A percentile compares a stretch with the other conserved stretches of the same genome.
Conservation (phyloP, 164 flowering plant genomes). For the Vitis rotundifolia region DNA sequence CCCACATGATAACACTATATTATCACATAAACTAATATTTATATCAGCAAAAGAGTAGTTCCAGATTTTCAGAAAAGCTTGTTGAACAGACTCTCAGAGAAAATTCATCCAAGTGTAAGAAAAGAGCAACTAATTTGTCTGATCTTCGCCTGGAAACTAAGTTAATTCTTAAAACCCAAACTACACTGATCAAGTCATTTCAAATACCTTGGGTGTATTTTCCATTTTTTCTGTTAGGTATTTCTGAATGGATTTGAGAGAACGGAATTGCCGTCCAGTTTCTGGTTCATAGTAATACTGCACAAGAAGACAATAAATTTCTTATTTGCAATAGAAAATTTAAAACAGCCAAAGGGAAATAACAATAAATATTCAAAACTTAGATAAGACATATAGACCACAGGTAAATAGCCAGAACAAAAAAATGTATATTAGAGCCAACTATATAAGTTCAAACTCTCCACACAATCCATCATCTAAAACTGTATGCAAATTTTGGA, state of each 20-base stretch:
- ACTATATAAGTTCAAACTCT: too few relatives aligned
- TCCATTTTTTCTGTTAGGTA: slow-evolving; percentile 20
- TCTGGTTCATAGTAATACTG: slow-evolving; percentile 46
- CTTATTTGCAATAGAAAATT: neutral
- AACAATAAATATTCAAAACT: neutral
- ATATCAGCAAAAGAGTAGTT: too few relatives aligned
- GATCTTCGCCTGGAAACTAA: neutral
- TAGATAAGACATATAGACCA: neutral
- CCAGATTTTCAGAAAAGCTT: too few relatives aligned
- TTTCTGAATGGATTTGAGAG: slow-evolving; percentile 25
- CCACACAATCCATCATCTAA: too few relatives aligned
- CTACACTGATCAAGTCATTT: too few relatives aligned
- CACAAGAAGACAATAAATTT: slow-evolving; percentile 2
- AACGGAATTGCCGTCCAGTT: slow-evolving; percentile 39
- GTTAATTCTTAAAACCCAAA: neutral
- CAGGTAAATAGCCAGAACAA: neutral
- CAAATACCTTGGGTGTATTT: slow-evolving; percentile 2
- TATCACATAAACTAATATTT: too few relatives aligned
- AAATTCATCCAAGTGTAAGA: too few relatives aligned
- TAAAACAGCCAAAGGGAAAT: neutral
- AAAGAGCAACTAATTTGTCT: too few relatives aligned
- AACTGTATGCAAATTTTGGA: too few relatives aligned
- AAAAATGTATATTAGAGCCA: too few relatives aligned
- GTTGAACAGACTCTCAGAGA: too few relatives aligned
- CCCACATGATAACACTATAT: too few relatives aligned